Conservation (phyloP, 306 rosid species). For the Citrullus colocynthis region DNA sequence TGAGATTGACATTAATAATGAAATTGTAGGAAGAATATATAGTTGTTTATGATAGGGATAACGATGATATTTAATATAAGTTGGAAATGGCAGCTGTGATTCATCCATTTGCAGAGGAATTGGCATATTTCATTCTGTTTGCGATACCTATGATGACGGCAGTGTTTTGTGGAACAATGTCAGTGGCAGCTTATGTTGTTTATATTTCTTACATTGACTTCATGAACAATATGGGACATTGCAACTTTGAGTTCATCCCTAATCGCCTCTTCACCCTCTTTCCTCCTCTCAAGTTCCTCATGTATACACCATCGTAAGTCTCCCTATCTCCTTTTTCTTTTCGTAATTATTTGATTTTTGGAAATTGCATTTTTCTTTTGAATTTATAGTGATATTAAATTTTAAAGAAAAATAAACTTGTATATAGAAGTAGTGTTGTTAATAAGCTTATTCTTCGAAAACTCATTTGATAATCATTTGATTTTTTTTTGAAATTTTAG, state of each 20-base stretch:
- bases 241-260: slow-evolving; percentile 34
- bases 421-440: too few relatives aligned
- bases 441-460: too few relatives aligned
- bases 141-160: slow-evolving; percentile 11
- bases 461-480: too few relatives aligned
- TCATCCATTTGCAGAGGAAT: slow-evolving; percentile 36
- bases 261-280: slow-evolving; percentile 20
- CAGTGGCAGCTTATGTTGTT: background rate
- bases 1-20: too few relatives aligned
- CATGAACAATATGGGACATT: slow-evolving; percentile 44
- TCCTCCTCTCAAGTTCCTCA: slow-evolving; percentile 32
- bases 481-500: too few relatives aligned
- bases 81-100: slow-evolving; percentile 25
- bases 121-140: slow-evolving; percentile 19
- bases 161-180: background rate
- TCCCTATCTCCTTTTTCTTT: background rate
- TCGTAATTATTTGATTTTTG: too few relatives aligned
- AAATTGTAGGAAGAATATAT: too few relatives aligned
- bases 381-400: too few relatives aligned
- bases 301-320: slow-evolving; percentile 35
- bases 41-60: too few relatives aligned
- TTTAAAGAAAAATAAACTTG: too few relatives aligned
- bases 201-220: slow-evolving; percentile 21
- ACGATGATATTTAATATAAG: too few relatives aligned
- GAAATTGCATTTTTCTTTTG: too few relatives aligned